Conservation (phyloP, 257 asterid species). For the Solanum acaule region DNA sequence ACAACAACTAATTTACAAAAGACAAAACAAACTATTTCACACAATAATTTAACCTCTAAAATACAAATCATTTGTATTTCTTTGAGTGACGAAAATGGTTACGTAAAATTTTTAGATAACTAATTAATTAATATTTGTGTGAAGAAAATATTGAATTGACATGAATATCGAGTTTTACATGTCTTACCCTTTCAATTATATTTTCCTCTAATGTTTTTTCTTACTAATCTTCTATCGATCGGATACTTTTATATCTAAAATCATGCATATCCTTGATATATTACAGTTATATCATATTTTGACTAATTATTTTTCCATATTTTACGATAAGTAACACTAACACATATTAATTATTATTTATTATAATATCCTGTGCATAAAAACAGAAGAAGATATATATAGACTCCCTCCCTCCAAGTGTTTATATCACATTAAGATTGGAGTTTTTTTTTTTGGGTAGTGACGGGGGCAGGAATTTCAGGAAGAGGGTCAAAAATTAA, state of each 20-base stretch:
- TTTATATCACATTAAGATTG: not conserved
- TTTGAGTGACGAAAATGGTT: not conserved
- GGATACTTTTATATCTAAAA: not conserved
- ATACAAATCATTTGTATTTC: not conserved
- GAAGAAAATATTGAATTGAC: not conserved
- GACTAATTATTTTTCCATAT: rapidly evolving
- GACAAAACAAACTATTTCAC: not conserved
- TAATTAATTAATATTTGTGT: not conserved
- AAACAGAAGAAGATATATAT: not conserved
- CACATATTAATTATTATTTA: not conserved
- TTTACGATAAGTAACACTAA: not conserved
- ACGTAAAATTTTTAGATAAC: not conserved
- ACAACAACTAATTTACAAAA: not conserved
- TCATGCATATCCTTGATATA: not conserved
- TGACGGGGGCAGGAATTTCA: too few relatives aligned
- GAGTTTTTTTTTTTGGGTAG: rapidly evolving
- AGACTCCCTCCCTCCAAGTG: not conserved
- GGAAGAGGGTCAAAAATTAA: too few relatives aligned
- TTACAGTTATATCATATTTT: not conserved
- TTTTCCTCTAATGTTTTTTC: not conserved
- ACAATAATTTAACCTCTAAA: not conserved
- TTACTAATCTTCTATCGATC: not conserved
- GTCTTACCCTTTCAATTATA: not conserved
- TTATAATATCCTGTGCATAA: not conserved
- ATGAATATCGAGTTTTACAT: not conserved